Evolutionary conservation across 257 asterid genomes (phyloP).

Genomic region (Capsicum baccatum): DNA sequence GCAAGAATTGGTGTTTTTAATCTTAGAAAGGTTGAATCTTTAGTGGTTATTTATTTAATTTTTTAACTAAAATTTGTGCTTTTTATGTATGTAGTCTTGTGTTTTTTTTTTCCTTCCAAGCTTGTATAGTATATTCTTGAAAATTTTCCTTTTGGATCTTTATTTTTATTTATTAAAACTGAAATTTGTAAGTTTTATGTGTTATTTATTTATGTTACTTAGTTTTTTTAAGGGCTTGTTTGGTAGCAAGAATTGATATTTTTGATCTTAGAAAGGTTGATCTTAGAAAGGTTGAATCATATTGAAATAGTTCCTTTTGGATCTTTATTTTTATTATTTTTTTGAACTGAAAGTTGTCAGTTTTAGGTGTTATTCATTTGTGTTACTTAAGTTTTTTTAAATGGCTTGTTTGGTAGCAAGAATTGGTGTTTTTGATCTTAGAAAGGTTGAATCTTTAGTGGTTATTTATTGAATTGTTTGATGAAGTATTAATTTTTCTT

Average conservation of each 20-base stretch:
- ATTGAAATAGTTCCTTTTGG: neutral
- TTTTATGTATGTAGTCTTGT: too few relatives aligned
- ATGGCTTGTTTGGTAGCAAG: too few relatives aligned
- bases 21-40: constrained; percentile 19
- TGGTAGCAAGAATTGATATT: neutral
- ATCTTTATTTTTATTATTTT: neutral
- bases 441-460: too few relatives aligned
- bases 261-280: neutral
- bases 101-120: too few relatives aligned
- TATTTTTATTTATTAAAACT: neutral
- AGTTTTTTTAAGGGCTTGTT: neutral
- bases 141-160: neutral
- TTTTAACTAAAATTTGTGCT: neutral
- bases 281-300: neutral
- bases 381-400: too few relatives aligned
- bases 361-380: neutral
- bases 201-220: neutral
- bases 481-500: too few relatives aligned
- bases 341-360: neutral
- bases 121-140: too few relatives aligned
- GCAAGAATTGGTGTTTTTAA: constrained; percentile 7
- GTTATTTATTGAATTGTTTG: too few relatives aligned
- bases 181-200: neutral
- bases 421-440: too few relatives aligned
- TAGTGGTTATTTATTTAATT: neutral